These are phyloP conservation scores for Lumnitzera littorea DNA, from an alignment of 345 rosid genomes.

Conservation along the genomic window DNA sequence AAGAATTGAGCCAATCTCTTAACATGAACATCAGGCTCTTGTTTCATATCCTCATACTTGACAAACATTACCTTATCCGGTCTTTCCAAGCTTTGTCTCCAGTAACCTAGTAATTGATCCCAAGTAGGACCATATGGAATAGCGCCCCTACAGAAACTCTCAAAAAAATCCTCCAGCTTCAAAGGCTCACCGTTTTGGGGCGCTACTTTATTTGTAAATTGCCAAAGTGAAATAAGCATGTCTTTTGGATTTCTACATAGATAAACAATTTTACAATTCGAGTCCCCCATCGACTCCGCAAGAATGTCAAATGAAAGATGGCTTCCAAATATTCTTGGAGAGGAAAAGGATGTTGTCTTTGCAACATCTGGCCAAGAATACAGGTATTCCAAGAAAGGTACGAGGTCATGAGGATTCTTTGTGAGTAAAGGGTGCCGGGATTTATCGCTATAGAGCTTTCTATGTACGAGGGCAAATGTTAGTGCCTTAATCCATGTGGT, in stretches of 20 bases:
- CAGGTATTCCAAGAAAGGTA: constrained; percentile 39
- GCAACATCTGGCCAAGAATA: constrained; percentile 2
- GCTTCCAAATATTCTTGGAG: constrained; percentile 40
- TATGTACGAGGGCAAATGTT: constrained; percentile 33
- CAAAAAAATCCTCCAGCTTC: constrained; percentile 31
- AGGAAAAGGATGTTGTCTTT: constrained; percentile 13
- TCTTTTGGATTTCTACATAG: constrained; percentile 58
- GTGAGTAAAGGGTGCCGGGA: constrained; percentile 40
- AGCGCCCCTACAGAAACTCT: constrained; percentile 40
- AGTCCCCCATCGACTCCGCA: constrained; percentile 23
- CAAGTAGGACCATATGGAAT: constrained; percentile 45
- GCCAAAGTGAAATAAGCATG: constrained; percentile 48
- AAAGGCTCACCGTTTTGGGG: constrained; percentile 10
- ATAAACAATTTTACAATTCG: constrained; percentile 43
- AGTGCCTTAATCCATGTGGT: constrained; percentile 61
- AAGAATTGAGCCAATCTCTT: constrained; percentile 36
- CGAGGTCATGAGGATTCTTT: constrained; percentile 44
- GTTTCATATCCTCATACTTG: constrained; percentile 39
- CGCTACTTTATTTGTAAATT: constrained; percentile 39
- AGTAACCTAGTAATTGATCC: constrained; percentile 48
- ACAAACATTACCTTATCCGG: constrained; percentile 34
- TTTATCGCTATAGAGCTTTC: constrained; percentile 10
- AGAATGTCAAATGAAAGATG: constrained; percentile 29
- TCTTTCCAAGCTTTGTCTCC: constrained; percentile 41
- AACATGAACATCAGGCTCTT: constrained; percentile 25